Percentiles rank a stretch among this genome's conserved stretches.
These are phyloP conservation scores for Picocystis sp. DNA, from an alignment of 163 green algal genomes.

Conservation along the genomic window DNA sequence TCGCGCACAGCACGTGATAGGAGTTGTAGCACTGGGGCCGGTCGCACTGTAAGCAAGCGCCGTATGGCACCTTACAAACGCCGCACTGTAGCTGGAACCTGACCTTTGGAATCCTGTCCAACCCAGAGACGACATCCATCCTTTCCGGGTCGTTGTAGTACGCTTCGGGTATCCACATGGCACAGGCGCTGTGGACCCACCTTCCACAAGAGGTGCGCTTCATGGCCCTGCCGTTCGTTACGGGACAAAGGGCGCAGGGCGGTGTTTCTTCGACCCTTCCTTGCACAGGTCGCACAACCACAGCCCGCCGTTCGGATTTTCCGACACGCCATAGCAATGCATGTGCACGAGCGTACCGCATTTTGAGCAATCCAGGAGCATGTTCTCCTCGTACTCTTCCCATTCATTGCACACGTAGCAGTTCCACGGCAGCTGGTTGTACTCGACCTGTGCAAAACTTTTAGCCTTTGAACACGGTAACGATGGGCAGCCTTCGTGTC, in stretches of 20 bases:
- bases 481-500: too few species aligned
- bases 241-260: constrained; percentile 30
- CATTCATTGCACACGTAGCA: too few species aligned
- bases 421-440: too few species aligned
- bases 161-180: constrained; percentile 24
- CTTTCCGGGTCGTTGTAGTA: background rate
- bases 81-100: constrained; percentile 24
- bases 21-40: constrained; percentile 18
- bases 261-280: constrained; percentile 9
- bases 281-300: constrained; percentile 37
- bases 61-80: constrained; percentile 28
- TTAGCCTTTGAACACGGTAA: too few species aligned
- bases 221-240: constrained; percentile 18
- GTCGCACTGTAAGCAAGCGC: constrained; percentile 32
- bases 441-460: too few species aligned
- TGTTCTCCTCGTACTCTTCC: too few species aligned
- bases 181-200: constrained; percentile 32
- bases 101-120: constrained; percentile 4
- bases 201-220: constrained; percentile 25
- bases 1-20: constrained; percentile 35
- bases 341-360: constrained; percentile 45
- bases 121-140: background rate
- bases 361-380: too few species aligned
- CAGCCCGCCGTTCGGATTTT: constrained; percentile 14
- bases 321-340: constrained; percentile 38